Evolutionary conservation across 805 yeast species (phyloP).

Genomic region (Yarrowia sp.): DNA sequence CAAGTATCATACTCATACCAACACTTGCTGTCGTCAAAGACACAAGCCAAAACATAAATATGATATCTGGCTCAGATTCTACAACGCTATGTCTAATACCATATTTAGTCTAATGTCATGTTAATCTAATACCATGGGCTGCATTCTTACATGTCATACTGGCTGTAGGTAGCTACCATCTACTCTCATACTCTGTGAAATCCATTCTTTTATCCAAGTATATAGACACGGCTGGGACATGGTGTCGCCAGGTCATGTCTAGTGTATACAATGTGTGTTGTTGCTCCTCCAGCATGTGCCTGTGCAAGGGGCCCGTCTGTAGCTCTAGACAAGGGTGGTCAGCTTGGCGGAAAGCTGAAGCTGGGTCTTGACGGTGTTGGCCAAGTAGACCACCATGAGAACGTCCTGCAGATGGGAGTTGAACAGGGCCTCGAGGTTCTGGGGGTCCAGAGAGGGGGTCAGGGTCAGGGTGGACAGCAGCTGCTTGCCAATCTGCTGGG

Average conservation of each 20-base stretch:
- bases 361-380: conserved; percentile 81
- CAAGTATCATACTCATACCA: no score
- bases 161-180: no score
- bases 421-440: conserved; percentile 57
- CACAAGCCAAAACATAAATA: no score
- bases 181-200: not conserved
- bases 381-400: conserved; percentile 73
- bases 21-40: no score
- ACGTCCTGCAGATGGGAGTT: conserved; percentile 75
- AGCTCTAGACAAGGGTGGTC: conserved; percentile 49
- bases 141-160: no score
- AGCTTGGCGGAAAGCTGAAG: conserved; percentile 73
- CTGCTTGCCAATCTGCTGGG: conserved; percentile 56
- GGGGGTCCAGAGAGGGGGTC: conserved; percentile 43
- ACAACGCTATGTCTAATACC: no score
- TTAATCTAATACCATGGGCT: no score
- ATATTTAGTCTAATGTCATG: no score
- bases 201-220: conserved; percentile 5
- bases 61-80: no score
- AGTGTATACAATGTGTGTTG: not conserved
- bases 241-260: not conserved
- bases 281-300: not conserved
- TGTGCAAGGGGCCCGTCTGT: not conserved
- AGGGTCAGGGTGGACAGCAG: conserved; percentile 48
- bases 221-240: not conserved